Conservation (phyloP, 139 green algal genomes). For the Pycnococcus provasolii region DNA sequence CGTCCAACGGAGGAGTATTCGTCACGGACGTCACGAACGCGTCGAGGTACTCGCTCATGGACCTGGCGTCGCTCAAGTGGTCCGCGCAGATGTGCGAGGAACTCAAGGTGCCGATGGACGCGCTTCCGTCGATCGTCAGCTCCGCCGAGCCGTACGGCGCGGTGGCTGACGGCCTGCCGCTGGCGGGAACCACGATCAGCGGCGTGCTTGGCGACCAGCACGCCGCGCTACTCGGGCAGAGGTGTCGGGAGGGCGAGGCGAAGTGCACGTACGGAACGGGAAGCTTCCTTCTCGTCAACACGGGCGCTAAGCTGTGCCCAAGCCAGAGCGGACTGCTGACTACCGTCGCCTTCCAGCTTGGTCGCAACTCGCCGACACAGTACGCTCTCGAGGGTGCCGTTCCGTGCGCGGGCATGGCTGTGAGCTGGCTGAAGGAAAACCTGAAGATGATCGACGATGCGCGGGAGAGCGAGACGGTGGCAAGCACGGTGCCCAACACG, state of each 20-base stretch:
- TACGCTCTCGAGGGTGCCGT: conserved; percentile 77
- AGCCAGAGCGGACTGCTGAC: conserved; percentile 82
- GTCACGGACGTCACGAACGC: conserved; percentile 91
- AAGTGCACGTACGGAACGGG: conserved; percentile 98
- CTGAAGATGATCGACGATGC: conserved; percentile 58
- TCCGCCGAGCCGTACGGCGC: conserved; percentile 50
- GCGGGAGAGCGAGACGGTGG: conserved; percentile 48
- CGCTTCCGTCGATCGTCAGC: conserved; percentile 68
- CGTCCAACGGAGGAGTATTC: conserved; percentile 41
- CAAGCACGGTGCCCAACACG: conserved; percentile 37
- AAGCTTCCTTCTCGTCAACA: conserved; percentile 95
- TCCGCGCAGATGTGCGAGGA: conserved; percentile 42
- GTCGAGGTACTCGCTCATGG: conserved; percentile 81
- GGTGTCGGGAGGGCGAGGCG: conserved; percentile 61
- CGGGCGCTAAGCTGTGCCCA: conserved; percentile 47
- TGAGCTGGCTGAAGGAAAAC: conserved; percentile 51
- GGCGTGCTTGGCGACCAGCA: conserved; percentile 93
- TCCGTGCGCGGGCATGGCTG: conserved; percentile 27
- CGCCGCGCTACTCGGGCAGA: conserved; percentile 81
- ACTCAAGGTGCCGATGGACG: conserved; percentile 47
- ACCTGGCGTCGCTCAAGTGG: conserved; percentile 68
- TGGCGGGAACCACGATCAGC: conserved; percentile 66
- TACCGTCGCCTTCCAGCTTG: conserved; percentile 78
- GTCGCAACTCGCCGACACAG: conserved; percentile 34
- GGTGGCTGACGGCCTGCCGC: conserved; percentile 18